Conservation (phyloP, 2,329 filamentous ascomycete genomes). For the Anthostomella pinea region DNA sequence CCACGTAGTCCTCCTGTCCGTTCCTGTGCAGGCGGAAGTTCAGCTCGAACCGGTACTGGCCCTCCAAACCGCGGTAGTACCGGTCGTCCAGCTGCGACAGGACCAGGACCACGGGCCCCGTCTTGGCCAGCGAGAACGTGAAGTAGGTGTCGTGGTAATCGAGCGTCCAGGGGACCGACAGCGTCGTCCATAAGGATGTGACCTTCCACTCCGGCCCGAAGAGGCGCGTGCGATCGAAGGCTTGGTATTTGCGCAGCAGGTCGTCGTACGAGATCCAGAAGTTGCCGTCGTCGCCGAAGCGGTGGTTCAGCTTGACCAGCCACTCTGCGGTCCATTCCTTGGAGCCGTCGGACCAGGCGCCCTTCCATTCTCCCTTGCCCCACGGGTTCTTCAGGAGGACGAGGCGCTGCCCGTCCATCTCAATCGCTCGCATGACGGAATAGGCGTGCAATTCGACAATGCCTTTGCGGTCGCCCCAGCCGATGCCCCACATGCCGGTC, state of each 20-base stretch:
- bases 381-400: slow-evolving; percentile 73
- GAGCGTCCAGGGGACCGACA: slow-evolving; percentile 54
- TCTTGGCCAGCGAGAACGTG: slow-evolving; percentile 45
- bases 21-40: slow-evolving; percentile 53
- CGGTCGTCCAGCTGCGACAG: slow-evolving; percentile 56
- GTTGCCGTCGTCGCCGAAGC: slow-evolving; percentile 73
- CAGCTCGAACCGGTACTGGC: slow-evolving; percentile 54
- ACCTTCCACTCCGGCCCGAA: slow-evolving; percentile 55
- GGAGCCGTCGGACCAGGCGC: slow-evolving; percentile 78
- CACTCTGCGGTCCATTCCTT: slow-evolving; percentile 82
- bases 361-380: slow-evolving; percentile 79
- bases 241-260: slow-evolving; percentile 56
- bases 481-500: slow-evolving; percentile 47
- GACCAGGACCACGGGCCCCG: slow-evolving; percentile 53
- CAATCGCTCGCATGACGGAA: slow-evolving; percentile 56
- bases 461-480: slow-evolving; percentile 50
- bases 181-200: slow-evolving; percentile 46
- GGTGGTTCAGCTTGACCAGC: slow-evolving; percentile 69
- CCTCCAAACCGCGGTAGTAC: slow-evolving; percentile 56
- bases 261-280: slow-evolving; percentile 61
- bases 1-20: slow-evolving; percentile 50
- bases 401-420: slow-evolving; percentile 60
- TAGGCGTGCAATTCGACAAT: slow-evolving; percentile 60
- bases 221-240: slow-evolving; percentile 56
- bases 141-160: slow-evolving; percentile 56